Percentiles rank a stretch among this genome's conserved stretches.
These are phyloP conservation scores for Phytophthora aleatoria DNA, from an alignment of 352 stramenopile genomes.

Conservation along the genomic window DNA sequence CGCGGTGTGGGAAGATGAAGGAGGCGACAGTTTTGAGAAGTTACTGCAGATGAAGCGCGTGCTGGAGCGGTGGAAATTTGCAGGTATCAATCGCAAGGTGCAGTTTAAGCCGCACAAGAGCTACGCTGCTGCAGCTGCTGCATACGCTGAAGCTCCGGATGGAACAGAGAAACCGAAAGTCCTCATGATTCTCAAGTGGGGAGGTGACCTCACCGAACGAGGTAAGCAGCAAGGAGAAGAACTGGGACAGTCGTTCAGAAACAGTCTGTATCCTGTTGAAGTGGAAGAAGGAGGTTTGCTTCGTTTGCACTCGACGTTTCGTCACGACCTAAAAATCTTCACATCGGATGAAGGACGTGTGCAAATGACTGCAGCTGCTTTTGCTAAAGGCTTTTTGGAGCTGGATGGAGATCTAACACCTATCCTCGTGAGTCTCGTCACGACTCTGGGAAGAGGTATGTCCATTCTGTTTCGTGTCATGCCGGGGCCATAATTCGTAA, in stretches of 20 bases:
- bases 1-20: slow-evolving; percentile 84
- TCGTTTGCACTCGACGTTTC: slow-evolving; percentile 98
- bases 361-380: slow-evolving; percentile 99
- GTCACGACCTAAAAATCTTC: slow-evolving; percentile 99
- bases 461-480: slow-evolving; percentile 4
- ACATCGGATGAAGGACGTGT: slow-evolving; percentile 99
- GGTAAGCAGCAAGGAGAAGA: slow-evolving; percentile 96
- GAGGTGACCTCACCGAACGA: slow-evolving; percentile 98
- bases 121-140: slow-evolving; percentile 47
- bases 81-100: slow-evolving; percentile 97
- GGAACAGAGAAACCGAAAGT: slow-evolving; percentile 84
- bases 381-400: slow-evolving; percentile 99
- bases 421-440: slow-evolving; percentile 98
- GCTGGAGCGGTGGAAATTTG: slow-evolving; percentile 96
- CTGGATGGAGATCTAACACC: slow-evolving; percentile 99
- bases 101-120: slow-evolving; percentile 84
- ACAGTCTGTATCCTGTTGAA: slow-evolving; percentile 89
- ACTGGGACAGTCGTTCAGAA: slow-evolving; percentile 93
- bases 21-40: slow-evolving; percentile 91
- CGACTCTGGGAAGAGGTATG: slow-evolving; percentile 79
- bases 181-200: slow-evolving; percentile 99
- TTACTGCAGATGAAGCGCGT: slow-evolving; percentile 96
- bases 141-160: slow-evolving; percentile 24
- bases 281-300: slow-evolving; percentile 94
- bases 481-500: background rate